Evolutionary conservation across 345 rosid genomes (phyloP).

Genomic region (Eucalyptus pauciflora): DNA sequence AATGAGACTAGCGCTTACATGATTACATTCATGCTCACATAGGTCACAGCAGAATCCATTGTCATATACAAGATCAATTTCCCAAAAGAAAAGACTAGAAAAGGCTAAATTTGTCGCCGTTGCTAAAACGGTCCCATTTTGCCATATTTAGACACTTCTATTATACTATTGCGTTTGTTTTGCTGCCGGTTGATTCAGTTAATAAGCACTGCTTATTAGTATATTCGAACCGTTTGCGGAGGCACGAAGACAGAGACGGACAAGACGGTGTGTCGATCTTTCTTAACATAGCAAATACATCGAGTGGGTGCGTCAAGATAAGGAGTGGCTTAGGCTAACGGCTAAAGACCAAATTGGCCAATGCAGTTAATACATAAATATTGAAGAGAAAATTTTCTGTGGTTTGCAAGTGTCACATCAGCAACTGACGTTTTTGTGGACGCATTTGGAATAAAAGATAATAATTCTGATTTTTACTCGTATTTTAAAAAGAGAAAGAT

Average conservation of each 20-base stretch:
- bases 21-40: not conserved
- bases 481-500: not conserved
- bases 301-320: not conserved
- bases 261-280: too few relatives aligned
- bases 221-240: too few relatives aligned
- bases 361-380: not conserved
- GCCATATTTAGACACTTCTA: not conserved
- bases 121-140: not conserved
- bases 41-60: not conserved
- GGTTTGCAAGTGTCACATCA: not conserved
- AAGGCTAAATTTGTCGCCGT: not conserved
- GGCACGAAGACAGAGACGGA: too few relatives aligned
- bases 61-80: not conserved
- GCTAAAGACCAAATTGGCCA: not conserved
- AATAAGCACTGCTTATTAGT: too few relatives aligned
- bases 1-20: not conserved
- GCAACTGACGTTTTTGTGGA: not conserved
- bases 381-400: not conserved
- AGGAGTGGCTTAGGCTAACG: not conserved
- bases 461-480: not conserved
- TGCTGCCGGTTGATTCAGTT: too few relatives aligned
- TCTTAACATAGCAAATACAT: not conserved
- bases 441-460: not conserved
- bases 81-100: not conserved
- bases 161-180: not conserved